phyloP scores from a whole-genome alignment of 2,329 filamentous ascomycete genomes.

The Pseudogymnoascus sp. region DNA sequence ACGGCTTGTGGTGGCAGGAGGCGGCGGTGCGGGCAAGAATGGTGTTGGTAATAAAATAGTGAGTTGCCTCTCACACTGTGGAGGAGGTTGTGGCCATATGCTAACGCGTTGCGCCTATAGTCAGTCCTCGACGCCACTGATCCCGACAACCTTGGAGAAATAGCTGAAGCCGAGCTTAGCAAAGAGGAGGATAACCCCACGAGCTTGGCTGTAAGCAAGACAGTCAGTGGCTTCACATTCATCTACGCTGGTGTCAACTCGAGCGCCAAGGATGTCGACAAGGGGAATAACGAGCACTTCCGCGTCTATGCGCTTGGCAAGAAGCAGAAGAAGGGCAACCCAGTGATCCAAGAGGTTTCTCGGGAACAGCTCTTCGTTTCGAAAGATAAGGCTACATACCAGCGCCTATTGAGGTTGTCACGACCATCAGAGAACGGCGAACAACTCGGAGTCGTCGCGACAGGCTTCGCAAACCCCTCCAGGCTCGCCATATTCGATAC shows the following conservation, averaged over 20 bases:
- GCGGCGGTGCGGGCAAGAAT: conserved; percentile 72
- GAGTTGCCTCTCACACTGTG: conserved; percentile 28
- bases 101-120: conserved; percentile 16
- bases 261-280: conserved; percentile 59
- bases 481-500: conserved; percentile 77
- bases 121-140: conserved; percentile 27
- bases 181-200: conserved; percentile 84
- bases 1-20: conserved; percentile 74
- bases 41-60: conserved; percentile 85
- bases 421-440: conserved; percentile 42
- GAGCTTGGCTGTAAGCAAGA: conserved; percentile 63
- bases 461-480: conserved; percentile 64
- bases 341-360: conserved; percentile 41
- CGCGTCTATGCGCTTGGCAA: conserved; percentile 58
- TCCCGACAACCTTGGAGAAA: conserved; percentile 42
- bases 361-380: conserved; percentile 46
- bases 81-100: not conserved
- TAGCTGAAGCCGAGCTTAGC: conserved; percentile 68
- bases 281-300: conserved; percentile 77
- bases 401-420: conserved; percentile 49
- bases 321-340: conserved; percentile 28
- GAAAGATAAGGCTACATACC: conserved; percentile 45
- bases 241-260: conserved; percentile 80
- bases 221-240: conserved; percentile 45
- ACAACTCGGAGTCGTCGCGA: conserved; percentile 69